A percentile compares a stretch with the other conserved stretches of the same genome.
phyloP scores from a whole-genome alignment of 345 rosid genomes.

The Iberis pinnata region DNA sequence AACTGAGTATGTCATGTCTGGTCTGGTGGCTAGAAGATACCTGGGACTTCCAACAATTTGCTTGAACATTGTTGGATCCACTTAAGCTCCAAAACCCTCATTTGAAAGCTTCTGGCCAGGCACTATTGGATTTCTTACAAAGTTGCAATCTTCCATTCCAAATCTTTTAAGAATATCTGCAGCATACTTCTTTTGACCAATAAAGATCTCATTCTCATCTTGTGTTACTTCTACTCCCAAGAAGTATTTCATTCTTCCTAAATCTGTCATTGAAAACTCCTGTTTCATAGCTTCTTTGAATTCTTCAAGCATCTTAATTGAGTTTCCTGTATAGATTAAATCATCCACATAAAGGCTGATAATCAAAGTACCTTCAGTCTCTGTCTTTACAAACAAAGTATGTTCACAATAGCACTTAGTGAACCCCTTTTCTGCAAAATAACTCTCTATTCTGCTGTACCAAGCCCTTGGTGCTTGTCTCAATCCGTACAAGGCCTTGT shows the following conservation, averaged over 20 bases:
- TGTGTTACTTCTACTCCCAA: not conserved
- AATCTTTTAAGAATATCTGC: not conserved
- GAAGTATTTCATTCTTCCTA: not conserved
- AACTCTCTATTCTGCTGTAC: not conserved
- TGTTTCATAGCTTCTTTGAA: not conserved
- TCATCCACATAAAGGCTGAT: not conserved
- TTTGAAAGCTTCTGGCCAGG: not conserved
- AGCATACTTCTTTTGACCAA: not conserved
- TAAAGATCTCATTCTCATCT: not conserved
- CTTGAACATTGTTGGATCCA: not conserved
- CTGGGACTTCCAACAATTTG: not conserved
- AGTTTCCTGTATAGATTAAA: not conserved
- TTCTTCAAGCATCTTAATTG: not conserved
- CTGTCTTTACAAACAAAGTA: not conserved
- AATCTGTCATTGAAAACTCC: not conserved
- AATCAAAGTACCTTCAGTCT: not conserved
- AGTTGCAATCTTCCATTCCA: not conserved
- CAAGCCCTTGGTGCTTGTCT: not conserved
- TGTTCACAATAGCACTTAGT: not conserved
- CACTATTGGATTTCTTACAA: not conserved
- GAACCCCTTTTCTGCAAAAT: not conserved
- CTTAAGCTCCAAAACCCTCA: not conserved
- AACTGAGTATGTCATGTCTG: too few relatives aligned
- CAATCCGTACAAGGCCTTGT: not conserved
- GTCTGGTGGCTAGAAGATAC: not conserved